Conservation (phyloP, 192 early-diverging fungal species). For the Spizellomyces punctatus region DNA sequence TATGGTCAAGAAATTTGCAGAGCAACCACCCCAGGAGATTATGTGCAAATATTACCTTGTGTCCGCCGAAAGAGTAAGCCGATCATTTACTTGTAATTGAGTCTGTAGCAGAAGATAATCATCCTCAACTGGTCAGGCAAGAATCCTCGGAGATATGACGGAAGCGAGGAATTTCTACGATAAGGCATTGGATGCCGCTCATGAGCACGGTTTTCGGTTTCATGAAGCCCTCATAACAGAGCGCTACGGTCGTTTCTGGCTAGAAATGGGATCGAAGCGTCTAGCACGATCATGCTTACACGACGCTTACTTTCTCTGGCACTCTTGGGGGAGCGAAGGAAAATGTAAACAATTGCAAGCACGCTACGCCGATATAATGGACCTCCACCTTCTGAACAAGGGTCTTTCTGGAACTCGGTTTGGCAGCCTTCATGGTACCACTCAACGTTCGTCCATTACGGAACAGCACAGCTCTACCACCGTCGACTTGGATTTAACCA, state of each 20-base stretch:
- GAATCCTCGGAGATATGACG: not conserved
- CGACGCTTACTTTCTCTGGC: slow-evolving; percentile 43
- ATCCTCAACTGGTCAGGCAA: too few species aligned
- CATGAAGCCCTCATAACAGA: slow-evolving; percentile 48
- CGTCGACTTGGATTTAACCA: slow-evolving; percentile 54
- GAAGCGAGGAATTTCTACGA: slow-evolving; percentile 42
- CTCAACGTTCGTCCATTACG: slow-evolving; percentile 11
- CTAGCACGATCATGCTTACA: slow-evolving; percentile 41
- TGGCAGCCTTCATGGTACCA: not conserved
- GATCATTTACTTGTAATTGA: too few species aligned
- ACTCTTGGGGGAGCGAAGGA: slow-evolving; percentile 44
- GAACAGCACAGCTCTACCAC: slow-evolving; percentile 16
- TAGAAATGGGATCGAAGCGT: slow-evolving; percentile 29
- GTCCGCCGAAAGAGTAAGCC: slow-evolving; percentile 17
- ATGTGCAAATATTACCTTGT: slow-evolving; percentile 15
- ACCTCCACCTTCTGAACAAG: slow-evolving; percentile 6
- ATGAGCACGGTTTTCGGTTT: slow-evolving; percentile 36
- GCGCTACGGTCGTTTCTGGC: slow-evolving; percentile 42
- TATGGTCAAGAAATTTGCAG: not conserved
- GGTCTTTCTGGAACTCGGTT: not conserved
- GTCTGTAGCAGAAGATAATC: too few species aligned
- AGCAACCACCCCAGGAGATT: slow-evolving; percentile 14
- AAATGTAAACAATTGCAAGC: slow-evolving; percentile 32
- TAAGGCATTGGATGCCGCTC: slow-evolving; percentile 41
- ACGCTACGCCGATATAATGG: slow-evolving; percentile 23